phyloP scores from a whole-genome alignment of 805 yeast species.

The Saccharomycodes ludwigii region DNA sequence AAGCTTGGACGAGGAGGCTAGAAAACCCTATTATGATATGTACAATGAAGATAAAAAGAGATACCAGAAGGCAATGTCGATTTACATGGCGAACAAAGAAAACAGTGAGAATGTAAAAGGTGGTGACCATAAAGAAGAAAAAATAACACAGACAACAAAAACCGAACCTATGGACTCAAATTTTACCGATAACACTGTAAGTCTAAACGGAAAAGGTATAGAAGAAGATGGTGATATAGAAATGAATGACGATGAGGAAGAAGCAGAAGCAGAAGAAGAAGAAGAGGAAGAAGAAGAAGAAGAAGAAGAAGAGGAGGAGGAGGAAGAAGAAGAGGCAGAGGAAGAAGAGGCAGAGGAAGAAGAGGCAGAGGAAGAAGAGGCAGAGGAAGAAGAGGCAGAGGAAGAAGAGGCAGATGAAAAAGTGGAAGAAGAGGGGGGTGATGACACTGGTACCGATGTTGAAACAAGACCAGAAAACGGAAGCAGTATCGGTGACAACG shows the following conservation, averaged over 20 bases:
- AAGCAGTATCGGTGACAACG: slow-evolving; percentile 11
- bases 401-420: slow-evolving; percentile 5
- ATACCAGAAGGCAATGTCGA: slow-evolving; percentile 61
- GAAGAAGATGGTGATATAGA: slow-evolving; percentile 7
- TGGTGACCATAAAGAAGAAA: too few species aligned
- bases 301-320: slow-evolving; percentile 10
- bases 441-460: slow-evolving; percentile 7
- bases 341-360: slow-evolving; percentile 8
- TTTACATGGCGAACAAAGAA: slow-evolving; percentile 24
- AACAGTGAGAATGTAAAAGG: slow-evolving; percentile 10
- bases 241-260: slow-evolving; percentile 20
- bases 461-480: slow-evolving; percentile 8
- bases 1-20: slow-evolving; percentile 49
- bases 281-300: slow-evolving; percentile 9
- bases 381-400: slow-evolving; percentile 6
- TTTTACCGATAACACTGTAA: too few species aligned
- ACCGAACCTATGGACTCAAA: too few species aligned
- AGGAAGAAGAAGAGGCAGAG: slow-evolving; percentile 6
- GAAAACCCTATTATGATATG: slow-evolving; percentile 59
- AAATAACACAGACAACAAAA: too few species aligned
- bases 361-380: slow-evolving; percentile 8
- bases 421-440: slow-evolving; percentile 3
- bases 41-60: slow-evolving; percentile 71
- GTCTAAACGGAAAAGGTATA: neutral
- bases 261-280: slow-evolving; percentile 16